Percentiles rank a stretch among this genome's conserved stretches.
phyloP scores from a whole-genome alignment of 2,329 filamentous ascomycete genomes.

The Colletotrichum godetiae region DNA sequence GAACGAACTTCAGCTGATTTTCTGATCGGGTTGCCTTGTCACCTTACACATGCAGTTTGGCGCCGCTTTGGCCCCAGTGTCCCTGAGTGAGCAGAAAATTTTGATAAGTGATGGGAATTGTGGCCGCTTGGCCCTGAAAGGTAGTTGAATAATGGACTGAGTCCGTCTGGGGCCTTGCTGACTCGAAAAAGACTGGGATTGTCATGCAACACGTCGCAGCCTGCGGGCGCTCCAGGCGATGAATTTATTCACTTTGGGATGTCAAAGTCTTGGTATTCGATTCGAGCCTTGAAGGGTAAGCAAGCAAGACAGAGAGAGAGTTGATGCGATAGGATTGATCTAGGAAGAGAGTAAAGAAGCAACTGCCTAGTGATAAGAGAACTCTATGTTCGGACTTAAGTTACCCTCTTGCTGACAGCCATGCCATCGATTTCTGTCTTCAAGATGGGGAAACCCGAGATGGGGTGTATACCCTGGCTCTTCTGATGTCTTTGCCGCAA shows the following conservation, averaged over 20 bases:
- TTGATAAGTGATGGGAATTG: conserved; percentile 25
- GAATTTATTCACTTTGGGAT: neutral
- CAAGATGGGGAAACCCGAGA: neutral
- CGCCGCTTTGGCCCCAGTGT: neutral
- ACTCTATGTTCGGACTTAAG: neutral
- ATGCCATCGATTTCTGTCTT: neutral
- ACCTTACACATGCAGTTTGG: conserved; percentile 27
- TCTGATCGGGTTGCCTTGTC: neutral
- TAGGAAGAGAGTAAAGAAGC: neutral
- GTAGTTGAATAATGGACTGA: neutral
- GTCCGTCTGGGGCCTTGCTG: neutral
- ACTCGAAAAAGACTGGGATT: neutral
- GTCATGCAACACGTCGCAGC: conserved; percentile 9
- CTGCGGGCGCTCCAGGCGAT: conserved; percentile 12
- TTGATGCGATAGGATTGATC: neutral
- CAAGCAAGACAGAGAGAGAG: too few relatives aligned
- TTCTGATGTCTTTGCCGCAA: neutral
- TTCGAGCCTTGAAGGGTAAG: neutral
- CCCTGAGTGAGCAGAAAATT: conserved; percentile 3
- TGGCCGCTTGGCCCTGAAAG: conserved; percentile 1
- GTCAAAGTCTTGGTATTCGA: neutral
- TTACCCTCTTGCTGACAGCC: neutral
- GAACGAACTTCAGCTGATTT: conserved; percentile 12
- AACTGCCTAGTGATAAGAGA: neutral
- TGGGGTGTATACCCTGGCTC: neutral